phyloP scores from a whole-genome alignment of 2,329 filamentous ascomycete species.

The Paradendryphiella salina region DNA sequence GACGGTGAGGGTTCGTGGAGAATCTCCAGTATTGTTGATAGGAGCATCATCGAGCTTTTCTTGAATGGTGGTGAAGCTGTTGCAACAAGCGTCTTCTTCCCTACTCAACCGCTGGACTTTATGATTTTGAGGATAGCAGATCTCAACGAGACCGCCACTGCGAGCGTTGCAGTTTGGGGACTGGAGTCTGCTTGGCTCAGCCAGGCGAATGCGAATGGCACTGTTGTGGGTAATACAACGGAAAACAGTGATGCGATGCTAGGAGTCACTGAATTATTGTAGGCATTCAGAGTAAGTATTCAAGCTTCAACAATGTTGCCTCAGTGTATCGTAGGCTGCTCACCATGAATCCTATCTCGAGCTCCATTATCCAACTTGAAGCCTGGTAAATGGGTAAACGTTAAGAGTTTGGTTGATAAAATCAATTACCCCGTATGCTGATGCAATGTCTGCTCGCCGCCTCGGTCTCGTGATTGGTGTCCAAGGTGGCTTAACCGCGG shows the following conservation, averaged over 20 bases:
- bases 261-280: conserved; percentile 6
- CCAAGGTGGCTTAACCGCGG: too few relatives aligned
- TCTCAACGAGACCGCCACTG: conserved; percentile 41
- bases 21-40: conserved; percentile 58
- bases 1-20: conserved; percentile 41
- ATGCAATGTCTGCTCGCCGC: too few relatives aligned
- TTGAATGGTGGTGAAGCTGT: conserved; percentile 56
- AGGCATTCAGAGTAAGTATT: not conserved
- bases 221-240: conserved; percentile 45
- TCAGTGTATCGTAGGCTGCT: too few relatives aligned
- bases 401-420: too few relatives aligned
- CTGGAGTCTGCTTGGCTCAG: conserved; percentile 47
- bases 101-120: conserved; percentile 49
- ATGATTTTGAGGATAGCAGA: conserved; percentile 42
- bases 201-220: conserved; percentile 33
- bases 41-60: conserved; percentile 60
- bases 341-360: too few relatives aligned
- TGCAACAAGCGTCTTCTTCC: conserved; percentile 58
- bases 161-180: conserved; percentile 48
- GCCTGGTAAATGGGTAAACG: too few relatives aligned
- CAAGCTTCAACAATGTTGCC: too few relatives aligned
- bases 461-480: too few relatives aligned
- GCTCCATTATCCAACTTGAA: too few relatives aligned
- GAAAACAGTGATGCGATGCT: not conserved
- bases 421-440: too few relatives aligned